Conservation (phyloP, 1,284 basidiomycete genomes). For the Athelia sp. region DNA sequence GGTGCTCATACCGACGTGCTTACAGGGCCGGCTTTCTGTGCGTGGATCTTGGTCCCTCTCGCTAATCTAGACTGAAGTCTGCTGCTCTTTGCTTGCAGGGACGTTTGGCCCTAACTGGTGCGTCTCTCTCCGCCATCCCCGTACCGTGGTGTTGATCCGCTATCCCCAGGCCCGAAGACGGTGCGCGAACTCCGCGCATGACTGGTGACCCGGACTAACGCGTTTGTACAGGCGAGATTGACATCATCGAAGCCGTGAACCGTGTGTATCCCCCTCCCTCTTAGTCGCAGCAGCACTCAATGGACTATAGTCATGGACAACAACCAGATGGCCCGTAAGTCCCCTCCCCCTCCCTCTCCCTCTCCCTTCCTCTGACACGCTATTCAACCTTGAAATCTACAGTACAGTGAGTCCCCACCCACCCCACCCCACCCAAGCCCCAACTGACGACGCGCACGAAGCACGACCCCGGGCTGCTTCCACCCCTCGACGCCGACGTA, state of each 20-base stretch:
- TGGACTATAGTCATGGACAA: conserved; percentile 28
- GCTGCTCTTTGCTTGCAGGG: background rate
- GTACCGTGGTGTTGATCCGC: too few species aligned
- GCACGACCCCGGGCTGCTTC: conserved; percentile 30
- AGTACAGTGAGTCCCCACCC: too few species aligned
- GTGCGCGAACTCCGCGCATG: background rate
- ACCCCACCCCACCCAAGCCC: too few species aligned
- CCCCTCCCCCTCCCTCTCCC: too few species aligned
- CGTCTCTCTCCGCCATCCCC: too few species aligned
- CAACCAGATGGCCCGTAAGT: conserved; percentile 36
- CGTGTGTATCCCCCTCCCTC: background rate
- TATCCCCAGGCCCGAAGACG: background rate
- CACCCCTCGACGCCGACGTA: conserved; percentile 18
- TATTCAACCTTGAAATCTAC: too few species aligned
- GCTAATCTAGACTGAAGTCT: too few species aligned
- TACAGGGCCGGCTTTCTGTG: conserved; percentile 2
- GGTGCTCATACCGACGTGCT: background rate
- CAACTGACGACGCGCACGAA: too few species aligned
- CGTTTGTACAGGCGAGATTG: background rate
- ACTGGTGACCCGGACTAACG: background rate
- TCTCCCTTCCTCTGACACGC: too few species aligned
- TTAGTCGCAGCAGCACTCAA: conserved; percentile 7
- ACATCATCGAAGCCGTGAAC: conserved; percentile 45
- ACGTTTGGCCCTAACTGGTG: background rate
- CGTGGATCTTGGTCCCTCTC: too few species aligned